Percentiles rank a stretch among this genome's conserved stretches.
These are phyloP conservation scores for Barnettozyma salicaria DNA, from an alignment of 805 yeast genomes.

Conservation along the genomic window DNA sequence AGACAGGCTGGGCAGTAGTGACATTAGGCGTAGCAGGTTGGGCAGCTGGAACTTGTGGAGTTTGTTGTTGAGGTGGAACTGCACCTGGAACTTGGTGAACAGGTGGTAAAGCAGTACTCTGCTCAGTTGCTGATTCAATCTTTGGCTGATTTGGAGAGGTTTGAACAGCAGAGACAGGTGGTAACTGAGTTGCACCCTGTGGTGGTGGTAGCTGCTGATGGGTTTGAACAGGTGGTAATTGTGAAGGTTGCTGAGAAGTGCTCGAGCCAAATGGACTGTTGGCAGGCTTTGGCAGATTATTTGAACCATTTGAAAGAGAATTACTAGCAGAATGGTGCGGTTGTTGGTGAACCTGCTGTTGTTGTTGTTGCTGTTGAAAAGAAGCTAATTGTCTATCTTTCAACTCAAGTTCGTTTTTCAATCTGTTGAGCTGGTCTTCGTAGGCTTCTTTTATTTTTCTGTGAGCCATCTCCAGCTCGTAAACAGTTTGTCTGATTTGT, in stretches of 20 bases:
- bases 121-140: conserved; percentile 17
- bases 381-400: conserved; percentile 55
- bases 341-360: conserved; percentile 13
- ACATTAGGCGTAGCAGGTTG: conserved; percentile 14
- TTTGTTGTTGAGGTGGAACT: conserved; percentile 16
- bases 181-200: conserved; percentile 26
- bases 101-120: conserved; percentile 18
- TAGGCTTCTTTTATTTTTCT: conserved; percentile 92
- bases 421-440: conserved; percentile 83
- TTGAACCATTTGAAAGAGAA: conserved; percentile 23
- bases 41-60: conserved; percentile 18
- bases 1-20: not conserved
- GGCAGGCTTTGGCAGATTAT: conserved; percentile 23
- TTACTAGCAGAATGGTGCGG: conserved; percentile 19
- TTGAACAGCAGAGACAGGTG: conserved; percentile 14
- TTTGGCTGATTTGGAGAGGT: conserved; percentile 30
- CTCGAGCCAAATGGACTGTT: conserved; percentile 14
- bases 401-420: conserved; percentile 80
- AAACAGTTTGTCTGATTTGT: conserved; percentile 89
- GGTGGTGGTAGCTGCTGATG: conserved; percentile 26
- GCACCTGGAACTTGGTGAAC: conserved; percentile 6
- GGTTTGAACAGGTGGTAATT: conserved; percentile 31
- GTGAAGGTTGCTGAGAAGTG: conserved; percentile 31
- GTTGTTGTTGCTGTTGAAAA: conserved; percentile 37
- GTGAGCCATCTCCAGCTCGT: conserved; percentile 90